Evolutionary conservation across 2,329 filamentous ascomycete genomes (phyloP).

Genomic region (Chaetomiaceae sp.): DNA sequence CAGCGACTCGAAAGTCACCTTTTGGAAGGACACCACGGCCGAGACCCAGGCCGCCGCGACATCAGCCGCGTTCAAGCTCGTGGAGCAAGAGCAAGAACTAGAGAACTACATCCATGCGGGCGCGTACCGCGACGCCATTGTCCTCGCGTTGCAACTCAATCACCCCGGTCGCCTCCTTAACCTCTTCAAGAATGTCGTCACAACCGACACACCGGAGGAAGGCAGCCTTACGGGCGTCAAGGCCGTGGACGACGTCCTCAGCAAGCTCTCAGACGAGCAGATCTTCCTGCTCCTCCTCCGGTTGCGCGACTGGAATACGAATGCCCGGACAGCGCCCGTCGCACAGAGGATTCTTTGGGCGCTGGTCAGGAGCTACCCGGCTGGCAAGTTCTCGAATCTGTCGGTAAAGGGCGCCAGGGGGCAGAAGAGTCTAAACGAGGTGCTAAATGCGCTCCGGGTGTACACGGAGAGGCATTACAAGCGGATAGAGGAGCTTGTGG

Average conservation of each 20-base stretch:
- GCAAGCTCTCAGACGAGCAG: conserved; percentile 75
- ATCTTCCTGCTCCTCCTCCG: conserved; percentile 77
- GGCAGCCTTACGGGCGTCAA: conserved; percentile 60
- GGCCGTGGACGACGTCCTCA: conserved; percentile 79
- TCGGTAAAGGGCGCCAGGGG: conserved; percentile 55
- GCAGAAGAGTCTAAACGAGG: conserved; percentile 70
- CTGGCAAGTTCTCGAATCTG: conserved; percentile 68
- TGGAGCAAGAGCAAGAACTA: conserved; percentile 87
- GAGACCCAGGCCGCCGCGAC: conserved; percentile 72
- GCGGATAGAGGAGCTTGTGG: conserved; percentile 80
- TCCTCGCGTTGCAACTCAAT: conserved; percentile 85
- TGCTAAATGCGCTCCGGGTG: conserved; percentile 78
- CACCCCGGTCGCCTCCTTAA: conserved; percentile 83
- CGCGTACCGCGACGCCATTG: conserved; percentile 90
- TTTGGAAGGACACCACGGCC: conserved; percentile 90
- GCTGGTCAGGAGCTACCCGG: conserved; percentile 75
- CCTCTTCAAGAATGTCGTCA: conserved; percentile 77
- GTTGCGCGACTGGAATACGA: conserved; percentile 95
- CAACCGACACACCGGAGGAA: conserved; percentile 54
- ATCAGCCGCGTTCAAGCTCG: conserved; percentile 68
- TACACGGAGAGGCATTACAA: conserved; percentile 94
- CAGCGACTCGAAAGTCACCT: conserved; percentile 87
- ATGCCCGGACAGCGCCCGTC: conserved; percentile 77
- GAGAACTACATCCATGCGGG: conserved; percentile 87
- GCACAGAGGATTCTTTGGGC: conserved; percentile 81